Conservation (phyloP, 768 basidiomycete genomes). For the Calocera viscosa region DNA sequence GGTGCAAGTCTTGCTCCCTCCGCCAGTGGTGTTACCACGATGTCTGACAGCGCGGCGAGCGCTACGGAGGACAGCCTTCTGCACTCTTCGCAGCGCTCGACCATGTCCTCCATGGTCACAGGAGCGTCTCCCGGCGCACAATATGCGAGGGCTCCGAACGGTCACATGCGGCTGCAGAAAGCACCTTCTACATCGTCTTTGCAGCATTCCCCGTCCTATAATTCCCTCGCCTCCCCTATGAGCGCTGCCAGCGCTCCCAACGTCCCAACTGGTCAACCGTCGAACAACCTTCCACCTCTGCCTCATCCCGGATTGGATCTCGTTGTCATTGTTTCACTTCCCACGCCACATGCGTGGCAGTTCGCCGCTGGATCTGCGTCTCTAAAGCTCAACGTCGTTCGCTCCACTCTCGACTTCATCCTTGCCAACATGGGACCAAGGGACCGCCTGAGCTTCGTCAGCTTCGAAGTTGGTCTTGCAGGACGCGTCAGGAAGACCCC, state of each 20-base stretch:
- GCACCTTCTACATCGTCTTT: background rate
- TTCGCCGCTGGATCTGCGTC: conserved; percentile 48
- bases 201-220: conserved; percentile 7
- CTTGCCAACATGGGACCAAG: conserved; percentile 59
- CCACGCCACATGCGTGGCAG: conserved; percentile 54
- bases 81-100: conserved; percentile 40
- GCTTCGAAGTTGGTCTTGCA: conserved; percentile 76
- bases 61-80: conserved; percentile 4
- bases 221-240: background rate
- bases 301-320: conserved; percentile 83
- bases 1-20: background rate
- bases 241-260: background rate
- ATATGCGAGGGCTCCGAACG: background rate
- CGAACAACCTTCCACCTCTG: conserved; percentile 67
- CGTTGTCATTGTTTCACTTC: conserved; percentile 81
- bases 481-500: conserved; percentile 87
- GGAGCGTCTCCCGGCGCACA: conserved; percentile 4
- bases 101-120: conserved; percentile 42
- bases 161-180: background rate
- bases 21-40: background rate
- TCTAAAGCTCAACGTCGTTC: conserved; percentile 82
- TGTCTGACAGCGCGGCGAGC: conserved; percentile 1
- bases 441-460: conserved; percentile 81
- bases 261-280: conserved; percentile 30
- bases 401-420: conserved; percentile 74